phyloP scores from a whole-genome alignment of 495 filamentous ascomycete genomes.

The Aspergillus saccharolyticus region DNA sequence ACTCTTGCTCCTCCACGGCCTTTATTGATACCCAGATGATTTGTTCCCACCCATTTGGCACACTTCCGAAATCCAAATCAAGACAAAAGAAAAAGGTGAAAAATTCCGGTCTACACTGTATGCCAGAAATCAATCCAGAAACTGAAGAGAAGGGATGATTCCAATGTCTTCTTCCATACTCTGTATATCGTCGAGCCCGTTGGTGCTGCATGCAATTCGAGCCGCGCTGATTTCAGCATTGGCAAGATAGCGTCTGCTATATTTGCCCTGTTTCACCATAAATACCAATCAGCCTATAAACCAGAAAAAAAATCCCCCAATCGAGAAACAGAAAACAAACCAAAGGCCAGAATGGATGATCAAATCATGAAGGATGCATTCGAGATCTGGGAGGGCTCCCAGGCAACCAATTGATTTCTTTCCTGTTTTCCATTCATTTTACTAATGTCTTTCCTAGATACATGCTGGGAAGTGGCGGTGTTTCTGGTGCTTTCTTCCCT shows the following conservation, averaged over 20 bases:
- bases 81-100: neutral
- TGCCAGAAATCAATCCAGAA: slow-evolving; percentile 14
- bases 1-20: slow-evolving; percentile 26
- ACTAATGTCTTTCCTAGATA: slow-evolving; percentile 37
- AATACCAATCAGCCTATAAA: neutral
- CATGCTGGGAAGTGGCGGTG: slow-evolving; percentile 41
- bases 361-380: slow-evolving; percentile 32
- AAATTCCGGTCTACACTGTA: slow-evolving; percentile 19
- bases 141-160: slow-evolving; percentile 5
- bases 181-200: slow-evolving; percentile 17
- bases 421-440: slow-evolving; percentile 25
- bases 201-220: slow-evolving; percentile 6
- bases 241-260: slow-evolving; percentile 12
- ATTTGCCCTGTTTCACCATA: slow-evolving; percentile 14
- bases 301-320: slow-evolving; percentile 8
- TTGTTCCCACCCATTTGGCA: slow-evolving; percentile 27
- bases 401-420: slow-evolving; percentile 27
- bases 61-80: neutral
- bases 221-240: slow-evolving; percentile 13
- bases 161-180: slow-evolving; percentile 14
- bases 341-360: slow-evolving; percentile 20
- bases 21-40: slow-evolving; percentile 44
- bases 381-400: slow-evolving; percentile 28
- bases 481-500: slow-evolving; percentile 39
- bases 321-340: slow-evolving; percentile 19